Evolutionary conservation across 2,329 filamentous ascomycete genomes (phyloP), one percentile per base, ranked within the genome.

Genomic region (Colletotrichum scovillei): DNA sequence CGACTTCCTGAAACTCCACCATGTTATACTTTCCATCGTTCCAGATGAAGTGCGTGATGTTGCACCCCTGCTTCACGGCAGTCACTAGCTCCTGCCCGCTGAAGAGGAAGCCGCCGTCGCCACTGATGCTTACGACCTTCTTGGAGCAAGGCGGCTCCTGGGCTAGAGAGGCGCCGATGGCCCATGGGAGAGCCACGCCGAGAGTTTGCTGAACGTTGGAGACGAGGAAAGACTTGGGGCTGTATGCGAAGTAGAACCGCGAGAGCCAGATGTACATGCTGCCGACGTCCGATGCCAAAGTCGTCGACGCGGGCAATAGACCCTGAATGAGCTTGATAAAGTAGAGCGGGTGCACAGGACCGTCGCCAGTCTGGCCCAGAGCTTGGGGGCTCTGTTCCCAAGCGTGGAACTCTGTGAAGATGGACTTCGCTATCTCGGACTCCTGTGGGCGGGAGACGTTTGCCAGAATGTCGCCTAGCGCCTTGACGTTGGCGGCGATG

Each of bases 51-150:
- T 87, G 86, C 22, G 86, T 86, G 75, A 87, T 86, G 69, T 87
- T 82, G 77, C 85, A 87, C 8, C 81, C 80, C 62, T 87, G 84
- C 74, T 82, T 81, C 19, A 87, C 84, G 5, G 86, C 85, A 0
- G 86, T 87, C 0, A 78, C 81, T 4, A 87, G 78, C 73, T 87
- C 86, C 72, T 86, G 84, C 0, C 81, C 81, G 24, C 83, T 85
- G 80, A 86, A 87, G 80, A 87, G 85, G 79, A 87, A 87, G 24
- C 85, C 86, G 22, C 86, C 86, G 75, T 87, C 86, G 53, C 86
- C 86, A 68, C 80, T 83, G 57, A 87, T 71, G 52, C 80, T 83
- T 49, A 87, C 78, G 30, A 87, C 85, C 68, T 87, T 87, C 16
- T 81, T 73, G 1, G 81, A 81, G 76, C 83, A 85, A 0, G 84